Conservation (phyloP, 73 alveolate genomes). For the Paramecium primaurelia region DNA sequence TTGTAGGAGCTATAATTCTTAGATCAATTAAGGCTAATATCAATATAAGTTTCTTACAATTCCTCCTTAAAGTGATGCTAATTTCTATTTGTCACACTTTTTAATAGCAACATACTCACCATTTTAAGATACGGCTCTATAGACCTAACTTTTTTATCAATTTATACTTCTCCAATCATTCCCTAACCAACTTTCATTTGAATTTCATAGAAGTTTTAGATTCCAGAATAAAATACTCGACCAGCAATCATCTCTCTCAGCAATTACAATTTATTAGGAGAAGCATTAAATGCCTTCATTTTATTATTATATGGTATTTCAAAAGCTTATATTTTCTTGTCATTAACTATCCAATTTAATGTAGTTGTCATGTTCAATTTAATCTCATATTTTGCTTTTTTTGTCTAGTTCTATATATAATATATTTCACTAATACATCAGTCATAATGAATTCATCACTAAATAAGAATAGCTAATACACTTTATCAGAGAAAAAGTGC, state of each 20-base stretch:
- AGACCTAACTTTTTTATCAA: neutral
- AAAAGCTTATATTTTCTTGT: neutral
- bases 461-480: neutral
- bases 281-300: slow-evolving; percentile 9
- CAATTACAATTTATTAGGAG: neutral
- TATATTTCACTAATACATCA: neutral
- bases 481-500: slow-evolving; percentile 24
- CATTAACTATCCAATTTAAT: neutral
- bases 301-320: neutral
- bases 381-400: neutral
- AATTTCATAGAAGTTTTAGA: neutral
- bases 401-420: neutral
- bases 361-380: slow-evolving; percentile 36
- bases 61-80: slow-evolving; percentile 21
- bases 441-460: slow-evolving; percentile 2
- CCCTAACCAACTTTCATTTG: slow-evolving; percentile 24
- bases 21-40: slow-evolving; percentile 16
- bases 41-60: neutral
- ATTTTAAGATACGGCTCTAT: slow-evolving; percentile 17
- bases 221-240: neutral
- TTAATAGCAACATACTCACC: neutral
- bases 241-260: slow-evolving; percentile 44
- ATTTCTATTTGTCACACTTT: neutral
- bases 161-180: slow-evolving; percentile 14
- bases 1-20: neutral